Evolutionary conservation across 495 filamentous ascomycete genomes (phyloP).

Genomic region (Cercophora sp.): DNA sequence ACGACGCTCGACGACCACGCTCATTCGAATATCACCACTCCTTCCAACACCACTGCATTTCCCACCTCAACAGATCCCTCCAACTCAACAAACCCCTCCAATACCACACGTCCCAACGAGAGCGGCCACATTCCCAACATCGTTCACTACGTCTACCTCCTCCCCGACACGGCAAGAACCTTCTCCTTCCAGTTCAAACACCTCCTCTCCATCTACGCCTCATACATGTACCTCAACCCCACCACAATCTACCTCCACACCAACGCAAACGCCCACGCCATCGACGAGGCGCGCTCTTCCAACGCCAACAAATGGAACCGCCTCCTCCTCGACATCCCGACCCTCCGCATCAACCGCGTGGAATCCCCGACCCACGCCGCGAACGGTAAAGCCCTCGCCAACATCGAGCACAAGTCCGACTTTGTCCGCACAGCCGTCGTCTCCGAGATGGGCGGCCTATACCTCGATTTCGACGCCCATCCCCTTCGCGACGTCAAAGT

Average conservation of each 20-base stretch:
- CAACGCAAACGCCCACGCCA: conserved; percentile 25
- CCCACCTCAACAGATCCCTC: too few relatives aligned
- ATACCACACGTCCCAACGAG: too few relatives aligned
- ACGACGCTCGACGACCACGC: too few relatives aligned
- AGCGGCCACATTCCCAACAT: conserved; percentile 24
- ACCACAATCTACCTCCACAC: conserved; percentile 42
- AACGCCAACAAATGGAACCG: conserved; percentile 30
- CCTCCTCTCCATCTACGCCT: conserved; percentile 20
- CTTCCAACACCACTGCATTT: too few relatives aligned
- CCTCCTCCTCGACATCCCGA: conserved; percentile 13
- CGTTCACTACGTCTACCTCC: conserved; percentile 20
- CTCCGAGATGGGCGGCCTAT: conserved; percentile 17
- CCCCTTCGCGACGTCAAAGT: conserved; percentile 11
- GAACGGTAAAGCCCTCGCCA: conserved; percentile 14
- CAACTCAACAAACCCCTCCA: too few relatives aligned
- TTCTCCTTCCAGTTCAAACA: conserved; percentile 21
- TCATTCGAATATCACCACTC: too few relatives aligned
- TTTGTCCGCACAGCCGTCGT: conserved; percentile 15
- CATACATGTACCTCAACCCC: conserved; percentile 9
- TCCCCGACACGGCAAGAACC: conserved; percentile 7
- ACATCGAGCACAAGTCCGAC: conserved; percentile 21
- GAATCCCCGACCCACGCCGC: conserved; percentile 5
- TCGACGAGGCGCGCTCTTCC: conserved; percentile 43
- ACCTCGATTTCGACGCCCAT: conserved; percentile 22
- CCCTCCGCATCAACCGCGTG: conserved; percentile 9